Base-by-base conservation (phyloP, 1,284 basidiomycete species). In the Apiotrichum sp. region DNA sequence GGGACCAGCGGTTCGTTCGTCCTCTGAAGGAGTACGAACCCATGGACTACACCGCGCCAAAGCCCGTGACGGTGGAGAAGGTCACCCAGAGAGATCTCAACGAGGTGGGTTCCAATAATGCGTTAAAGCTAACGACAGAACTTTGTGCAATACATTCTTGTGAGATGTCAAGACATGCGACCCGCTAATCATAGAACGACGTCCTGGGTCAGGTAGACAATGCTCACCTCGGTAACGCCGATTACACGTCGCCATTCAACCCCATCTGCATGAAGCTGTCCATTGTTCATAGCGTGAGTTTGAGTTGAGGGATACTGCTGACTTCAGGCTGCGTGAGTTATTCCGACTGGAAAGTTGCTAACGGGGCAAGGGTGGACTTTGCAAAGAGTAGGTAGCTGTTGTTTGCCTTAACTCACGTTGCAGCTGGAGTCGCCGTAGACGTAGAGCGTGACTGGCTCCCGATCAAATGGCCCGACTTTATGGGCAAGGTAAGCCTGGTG, bases 191-290 rank as follows among this genome's bases (percentile, higher is more conserved):
- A 11, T 46, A 72, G 64, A 71, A 71, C 65, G 71, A 77, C 58
- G 66, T 76, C 7, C 67, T 76, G 0, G 76, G 76, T 7, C 66
- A 69, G 38, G 69, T 75, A 10, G 73, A 73, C 47, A 73, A 72
- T 43, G 64, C 64, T n/a, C 74, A 76, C 54, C 62, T 77, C 11
- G 73, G 71, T 0, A 57, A 65, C 34, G 70, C 70, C 1, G 76
- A 77, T 47, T 22, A 39, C 11, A 34, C 46, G 32, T 52, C 54
- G 3, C 63, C 65, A 0, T 61, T 52, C 8, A 40, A 59, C 13
- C 41, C 47, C 3, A 34, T 32, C 7, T 70, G 70, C 43, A 42
- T 74, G 16, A 33, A 58, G 29, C 53, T 73, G 1, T 70, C 71
- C 0, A 62, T 67, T 40, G 61, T 71, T 35, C 72, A 74, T 54